Conservation (phyloP, 305 asterid genomes). For the Plantago lanceolata region DNA sequence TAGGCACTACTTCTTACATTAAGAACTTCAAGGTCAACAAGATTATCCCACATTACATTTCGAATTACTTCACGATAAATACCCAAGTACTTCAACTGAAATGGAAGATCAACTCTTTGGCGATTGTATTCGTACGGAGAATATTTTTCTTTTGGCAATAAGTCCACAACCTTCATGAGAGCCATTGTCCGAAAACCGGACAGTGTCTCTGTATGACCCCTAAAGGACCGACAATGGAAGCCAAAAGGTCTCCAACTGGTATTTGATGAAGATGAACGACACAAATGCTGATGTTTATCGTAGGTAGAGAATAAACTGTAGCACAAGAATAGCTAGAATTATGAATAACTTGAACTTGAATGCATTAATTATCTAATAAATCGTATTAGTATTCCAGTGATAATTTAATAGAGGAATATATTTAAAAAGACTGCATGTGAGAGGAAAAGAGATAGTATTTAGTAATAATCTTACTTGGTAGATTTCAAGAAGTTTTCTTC, state of each 20-base stretch:
- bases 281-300: slow-evolving; percentile 7
- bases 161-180: slow-evolving; percentile 23
- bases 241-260: slow-evolving; percentile 1
- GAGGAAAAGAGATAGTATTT: not conserved
- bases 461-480: not conserved
- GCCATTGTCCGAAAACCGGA: slow-evolving; percentile 4
- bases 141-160: not conserved
- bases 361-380: no score
- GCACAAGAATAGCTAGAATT: not conserved
- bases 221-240: slow-evolving; percentile 4
- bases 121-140: not conserved
- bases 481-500: not conserved
- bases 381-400: no score
- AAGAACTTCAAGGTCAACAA: slow-evolving; percentile 30
- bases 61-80: slow-evolving; percentile 1
- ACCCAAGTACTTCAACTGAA: slow-evolving; percentile 29
- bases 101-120: not conserved
- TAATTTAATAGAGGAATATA: no score
- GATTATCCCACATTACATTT: slow-evolving; percentile 12
- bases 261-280: not conserved
- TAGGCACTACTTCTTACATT: not conserved
- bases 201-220: not conserved
- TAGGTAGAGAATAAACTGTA: not conserved
- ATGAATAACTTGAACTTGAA: not conserved
- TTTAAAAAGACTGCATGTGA: not conserved